Percentiles rank a stretch among this genome's conserved stretches.
These are phyloP conservation scores for bread wheat (Triticum aestivum) DNA, from an alignment of 176 grass and related monocot genomes.

Conservation along the genomic window IWGSC_CS_RefSeq_v2.1 NC_057795.1:474122501-474123000, in stretches of 20 bases:
- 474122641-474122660: slow-evolving; percentile 86
- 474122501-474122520: slow-evolving; percentile 26
- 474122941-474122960: slow-evolving; percentile 39
- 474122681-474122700: slow-evolving; percentile 39
- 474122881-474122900: slow-evolving; percentile 59
- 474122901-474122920: slow-evolving; percentile 54
- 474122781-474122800: slow-evolving; percentile 11
- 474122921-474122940: slow-evolving; percentile 69
- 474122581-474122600: slow-evolving; percentile 75
- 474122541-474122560: slow-evolving; percentile 64
- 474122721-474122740: slow-evolving; percentile 58
- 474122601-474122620: slow-evolving; percentile 91
- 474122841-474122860: slow-evolving; percentile 48
- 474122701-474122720: slow-evolving; percentile 86
- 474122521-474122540: slow-evolving; percentile 54
- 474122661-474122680: slow-evolving; percentile 62
- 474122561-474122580: slow-evolving; percentile 62
- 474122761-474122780: slow-evolving; percentile 48
- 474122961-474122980: slow-evolving; percentile 61
- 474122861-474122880: slow-evolving; percentile 80
- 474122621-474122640: slow-evolving; percentile 64
- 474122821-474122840: not conserved
- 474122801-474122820: not conserved
- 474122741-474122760: slow-evolving; percentile 36
- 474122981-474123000: slow-evolving; percentile 31